phyloP scores from a whole-genome alignment of 1,284 basidiomycete genomes.

The Neolentinus lepideus region DNA sequence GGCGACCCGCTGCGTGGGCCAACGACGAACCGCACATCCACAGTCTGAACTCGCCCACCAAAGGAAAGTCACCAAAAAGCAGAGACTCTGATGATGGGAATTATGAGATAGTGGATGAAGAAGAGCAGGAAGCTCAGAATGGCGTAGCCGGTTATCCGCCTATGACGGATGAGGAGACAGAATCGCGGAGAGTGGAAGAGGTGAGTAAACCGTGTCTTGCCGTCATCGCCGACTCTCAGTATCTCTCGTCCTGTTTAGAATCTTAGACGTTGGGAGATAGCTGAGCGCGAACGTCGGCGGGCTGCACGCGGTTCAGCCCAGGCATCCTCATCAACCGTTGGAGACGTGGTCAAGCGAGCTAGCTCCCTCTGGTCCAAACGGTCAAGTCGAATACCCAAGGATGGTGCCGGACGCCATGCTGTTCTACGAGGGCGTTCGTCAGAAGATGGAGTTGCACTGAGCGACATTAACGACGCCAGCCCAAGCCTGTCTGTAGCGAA shows the following conservation, averaged over 20 bases:
- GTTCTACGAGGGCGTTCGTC: constrained; percentile 28
- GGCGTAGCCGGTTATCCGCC: constrained; percentile 51
- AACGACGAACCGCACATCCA: constrained; percentile 1
- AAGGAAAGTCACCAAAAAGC: constrained; percentile 16
- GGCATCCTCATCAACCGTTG: constrained; percentile 38
- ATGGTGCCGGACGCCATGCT: constrained; percentile 26
- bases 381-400: constrained; percentile 23
- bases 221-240: constrained; percentile 4
- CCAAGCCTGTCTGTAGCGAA: constrained; percentile 21
- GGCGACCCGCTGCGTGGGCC: constrained; percentile 25
- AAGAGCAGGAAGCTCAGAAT: constrained; percentile 20
- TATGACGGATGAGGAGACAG: constrained; percentile 51
- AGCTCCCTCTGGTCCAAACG: constrained; percentile 38
- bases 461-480: constrained; percentile 34
- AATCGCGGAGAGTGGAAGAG: constrained; percentile 64
- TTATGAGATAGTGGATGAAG: constrained; percentile 19
- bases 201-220: constrained; percentile 28
- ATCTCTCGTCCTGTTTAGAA: constrained; percentile 39
- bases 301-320: constrained; percentile 44
- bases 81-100: constrained; percentile 14
- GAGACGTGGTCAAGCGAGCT: constrained; percentile 47
- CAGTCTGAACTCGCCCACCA: constrained; percentile 1
- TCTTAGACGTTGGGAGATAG: constrained; percentile 64
- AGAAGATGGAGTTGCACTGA: constrained; percentile 39
- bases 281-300: constrained; percentile 63